phyloP scores from a whole-genome alignment of 768 basidiomycete species.

The Podaxis mareebaensis region DNA sequence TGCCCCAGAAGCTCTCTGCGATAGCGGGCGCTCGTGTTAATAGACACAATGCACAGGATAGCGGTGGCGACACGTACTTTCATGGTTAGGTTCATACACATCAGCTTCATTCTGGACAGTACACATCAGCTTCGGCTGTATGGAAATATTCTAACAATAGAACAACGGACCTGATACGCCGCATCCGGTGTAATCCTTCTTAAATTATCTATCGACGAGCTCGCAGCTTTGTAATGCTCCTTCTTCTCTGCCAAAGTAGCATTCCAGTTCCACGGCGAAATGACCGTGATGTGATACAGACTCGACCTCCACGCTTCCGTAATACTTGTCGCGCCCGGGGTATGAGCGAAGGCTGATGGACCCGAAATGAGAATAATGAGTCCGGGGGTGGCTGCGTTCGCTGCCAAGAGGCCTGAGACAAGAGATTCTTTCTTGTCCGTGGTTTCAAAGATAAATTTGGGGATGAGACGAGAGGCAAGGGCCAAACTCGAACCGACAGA shows the following conservation, averaged over 20 bases:
- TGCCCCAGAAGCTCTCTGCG: slow-evolving; percentile 45
- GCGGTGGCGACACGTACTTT: slow-evolving; percentile 29
- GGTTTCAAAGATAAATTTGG: slow-evolving; percentile 38
- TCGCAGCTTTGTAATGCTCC: slow-evolving; percentile 32
- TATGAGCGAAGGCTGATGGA: slow-evolving; percentile 34
- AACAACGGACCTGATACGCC: slow-evolving; percentile 41
- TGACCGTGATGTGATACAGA: slow-evolving; percentile 46
- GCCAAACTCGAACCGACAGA: slow-evolving; percentile 40
- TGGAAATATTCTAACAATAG: neutral
- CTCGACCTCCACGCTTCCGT: slow-evolving; percentile 45
- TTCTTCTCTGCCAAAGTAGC: slow-evolving; percentile 38
- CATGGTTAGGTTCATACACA: slow-evolving; percentile 45
- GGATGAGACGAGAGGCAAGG: slow-evolving; percentile 45
- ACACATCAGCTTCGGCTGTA: neutral
- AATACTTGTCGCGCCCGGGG: slow-evolving; percentile 40
- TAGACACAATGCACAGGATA: neutral
- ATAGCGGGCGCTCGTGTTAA: neutral
- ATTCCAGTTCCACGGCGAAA: slow-evolving; percentile 47
- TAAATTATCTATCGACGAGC: slow-evolving; percentile 39
- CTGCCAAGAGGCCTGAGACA: slow-evolving; percentile 36
- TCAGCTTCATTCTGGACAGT: slow-evolving; percentile 46
- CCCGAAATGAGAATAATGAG: slow-evolving; percentile 43
- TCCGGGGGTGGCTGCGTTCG: slow-evolving; percentile 36
- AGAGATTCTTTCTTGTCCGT: slow-evolving; percentile 28
- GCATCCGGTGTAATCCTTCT: slow-evolving; percentile 43